Percentiles rank a stretch among this genome's conserved stretches.
phyloP scores from a whole-genome alignment of 495 filamentous ascomycete genomes.

The Aspergillus egyptiacus region DNA sequence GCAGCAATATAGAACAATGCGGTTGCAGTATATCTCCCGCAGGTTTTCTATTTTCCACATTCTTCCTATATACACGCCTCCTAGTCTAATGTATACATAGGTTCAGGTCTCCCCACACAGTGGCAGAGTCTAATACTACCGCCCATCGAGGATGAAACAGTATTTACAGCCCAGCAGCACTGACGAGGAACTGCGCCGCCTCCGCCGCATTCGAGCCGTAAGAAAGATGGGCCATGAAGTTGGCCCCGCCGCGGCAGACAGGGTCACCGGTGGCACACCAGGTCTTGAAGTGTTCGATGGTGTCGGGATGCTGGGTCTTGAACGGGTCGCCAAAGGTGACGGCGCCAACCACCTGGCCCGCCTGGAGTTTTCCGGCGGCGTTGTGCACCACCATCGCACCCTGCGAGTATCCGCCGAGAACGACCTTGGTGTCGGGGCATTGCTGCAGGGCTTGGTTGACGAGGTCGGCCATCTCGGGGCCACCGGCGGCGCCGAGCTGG shows the following conservation, averaged over 20 bases:
- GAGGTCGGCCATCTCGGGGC: conserved; percentile 41
- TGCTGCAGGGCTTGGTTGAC: conserved; percentile 40
- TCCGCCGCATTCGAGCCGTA: conserved; percentile 43
- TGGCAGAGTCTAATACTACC: background rate
- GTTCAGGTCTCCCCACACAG: too few species aligned
- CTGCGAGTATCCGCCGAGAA: conserved; percentile 57
- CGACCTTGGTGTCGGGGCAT: conserved; percentile 56
- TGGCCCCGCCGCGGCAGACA: conserved; percentile 48
- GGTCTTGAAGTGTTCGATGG: conserved; percentile 44
- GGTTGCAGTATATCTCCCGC: too few species aligned
- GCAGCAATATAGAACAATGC: too few species aligned
- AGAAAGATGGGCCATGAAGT: conserved; percentile 47
- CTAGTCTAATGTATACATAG: too few species aligned
- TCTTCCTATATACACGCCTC: too few species aligned
- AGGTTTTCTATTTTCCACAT: too few species aligned
- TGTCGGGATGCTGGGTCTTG: conserved; percentile 39
- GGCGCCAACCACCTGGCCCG: conserved; percentile 25
- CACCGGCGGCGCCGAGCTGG: conserved; percentile 39
- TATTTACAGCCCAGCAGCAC: conserved; percentile 23
- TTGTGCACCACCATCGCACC: conserved; percentile 49
- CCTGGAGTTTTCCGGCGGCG: conserved; percentile 33
- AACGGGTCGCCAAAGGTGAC: conserved; percentile 59
- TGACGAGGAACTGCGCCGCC: conserved; percentile 44
- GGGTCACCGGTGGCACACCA: conserved; percentile 49
- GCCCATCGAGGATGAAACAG: too few species aligned